Percentiles rank a stretch among this genome's conserved stretches.
Evolutionary conservation across 495 filamentous ascomycete genomes (phyloP).

Genomic region (Podospora appendiculata): DNA sequence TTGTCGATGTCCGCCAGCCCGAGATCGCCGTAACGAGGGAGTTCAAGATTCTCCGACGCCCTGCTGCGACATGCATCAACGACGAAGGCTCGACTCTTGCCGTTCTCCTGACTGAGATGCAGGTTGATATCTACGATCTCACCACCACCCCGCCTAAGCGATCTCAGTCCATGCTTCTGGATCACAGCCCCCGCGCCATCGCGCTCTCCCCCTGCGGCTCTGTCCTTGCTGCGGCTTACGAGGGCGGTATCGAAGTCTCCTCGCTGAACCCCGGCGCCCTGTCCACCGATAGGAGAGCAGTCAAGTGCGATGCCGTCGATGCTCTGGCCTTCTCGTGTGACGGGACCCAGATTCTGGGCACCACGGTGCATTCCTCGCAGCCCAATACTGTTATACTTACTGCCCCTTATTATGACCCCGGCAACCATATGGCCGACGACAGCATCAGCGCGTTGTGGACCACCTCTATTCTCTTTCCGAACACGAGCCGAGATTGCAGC

Average conservation of each 20-base stretch:
- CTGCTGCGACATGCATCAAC: slow-evolving; percentile 67
- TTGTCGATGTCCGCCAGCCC: slow-evolving; percentile 56
- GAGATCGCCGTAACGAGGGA: slow-evolving; percentile 61
- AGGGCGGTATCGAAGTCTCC: slow-evolving; percentile 79
- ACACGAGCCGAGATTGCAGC: slow-evolving; percentile 65
- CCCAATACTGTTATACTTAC: slow-evolving; percentile 71
- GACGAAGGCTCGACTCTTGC: slow-evolving; percentile 73
- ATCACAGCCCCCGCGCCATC: slow-evolving; percentile 69
- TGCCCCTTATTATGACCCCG: slow-evolving; percentile 68
- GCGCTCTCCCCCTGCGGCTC: slow-evolving; percentile 72
- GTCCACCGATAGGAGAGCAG: slow-evolving; percentile 63
- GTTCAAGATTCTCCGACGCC: slow-evolving; percentile 70
- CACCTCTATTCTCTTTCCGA: slow-evolving; percentile 80
- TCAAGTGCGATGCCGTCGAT: slow-evolving; percentile 77
- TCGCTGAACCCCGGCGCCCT: slow-evolving; percentile 57
- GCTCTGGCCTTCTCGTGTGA: slow-evolving; percentile 74
- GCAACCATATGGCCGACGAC: slow-evolving; percentile 49
- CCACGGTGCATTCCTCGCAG: slow-evolving; percentile 54
- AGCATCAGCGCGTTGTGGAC: slow-evolving; percentile 77
- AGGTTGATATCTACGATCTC: slow-evolving; percentile 75
- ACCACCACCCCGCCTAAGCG: slow-evolving; percentile 52
- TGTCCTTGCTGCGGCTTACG: slow-evolving; percentile 79
- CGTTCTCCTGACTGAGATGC: slow-evolving; percentile 71
- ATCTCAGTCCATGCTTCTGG: slow-evolving; percentile 60
- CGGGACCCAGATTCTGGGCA: slow-evolving; percentile 78